phyloP scores from a whole-genome alignment of 78 protist genomes.

The Cavenderia fasciculata region DNA sequence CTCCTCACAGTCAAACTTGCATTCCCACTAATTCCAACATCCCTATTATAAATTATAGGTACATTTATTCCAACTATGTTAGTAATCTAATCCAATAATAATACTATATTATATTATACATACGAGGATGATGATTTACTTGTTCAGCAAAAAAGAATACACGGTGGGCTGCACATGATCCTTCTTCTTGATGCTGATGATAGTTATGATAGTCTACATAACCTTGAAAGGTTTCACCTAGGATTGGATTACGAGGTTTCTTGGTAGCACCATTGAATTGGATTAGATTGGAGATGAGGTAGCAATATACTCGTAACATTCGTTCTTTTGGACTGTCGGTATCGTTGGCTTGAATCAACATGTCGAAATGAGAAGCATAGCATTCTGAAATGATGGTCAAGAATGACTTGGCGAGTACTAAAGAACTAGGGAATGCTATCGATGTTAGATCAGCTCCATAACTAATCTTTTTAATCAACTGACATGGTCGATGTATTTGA shows the following conservation, averaged over 20 bases:
- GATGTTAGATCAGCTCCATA: slow-evolving; percentile 24
- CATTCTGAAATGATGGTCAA: slow-evolving; percentile 20
- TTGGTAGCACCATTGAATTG: slow-evolving; percentile 1
- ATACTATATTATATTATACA: no score
- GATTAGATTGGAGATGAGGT: slow-evolving; percentile 2
- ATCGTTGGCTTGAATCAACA: slow-evolving; percentile 41
- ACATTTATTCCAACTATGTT: no score
- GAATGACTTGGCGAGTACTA: slow-evolving; percentile 42
- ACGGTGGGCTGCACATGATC: no score
- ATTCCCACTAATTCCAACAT: not conserved
- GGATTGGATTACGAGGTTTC: slow-evolving; percentile 55
- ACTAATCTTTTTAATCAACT: not conserved
- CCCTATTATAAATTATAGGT: not conserved
- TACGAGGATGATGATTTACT: slow-evolving; percentile 37
- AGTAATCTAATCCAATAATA: no score
- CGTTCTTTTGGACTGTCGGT: slow-evolving; percentile 27
- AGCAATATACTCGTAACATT: slow-evolving; percentile 26
- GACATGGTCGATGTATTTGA: no score
- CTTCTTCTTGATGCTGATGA: not conserved
- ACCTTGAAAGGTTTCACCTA: slow-evolving; percentile 29
- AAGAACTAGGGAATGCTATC: slow-evolving; percentile 31
- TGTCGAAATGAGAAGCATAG: slow-evolving; percentile 14
- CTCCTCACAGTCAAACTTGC: not conserved
- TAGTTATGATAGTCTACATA: not conserved
- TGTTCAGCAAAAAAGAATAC: slow-evolving; percentile 61